These are phyloP conservation scores for Rhizophagus sp. DNA, from an alignment of 192 early-diverging fungal species.

Conservation along the genomic window DNA sequence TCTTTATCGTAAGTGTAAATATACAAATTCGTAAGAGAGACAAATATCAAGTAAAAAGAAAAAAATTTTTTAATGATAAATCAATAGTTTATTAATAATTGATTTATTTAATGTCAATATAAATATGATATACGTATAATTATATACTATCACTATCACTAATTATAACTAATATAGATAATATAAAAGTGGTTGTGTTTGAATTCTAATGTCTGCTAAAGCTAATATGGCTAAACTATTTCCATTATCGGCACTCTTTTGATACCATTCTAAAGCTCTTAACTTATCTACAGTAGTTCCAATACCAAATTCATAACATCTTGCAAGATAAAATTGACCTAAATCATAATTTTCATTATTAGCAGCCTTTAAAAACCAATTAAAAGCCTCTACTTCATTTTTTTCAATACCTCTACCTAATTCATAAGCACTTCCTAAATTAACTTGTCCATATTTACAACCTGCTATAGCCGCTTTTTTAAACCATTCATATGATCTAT, in stretches of 20 bases:
- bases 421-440: neutral
- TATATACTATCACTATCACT: no score
- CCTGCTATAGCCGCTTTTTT: neutral
- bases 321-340: constrained; percentile 60
- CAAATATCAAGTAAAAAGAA: no score
- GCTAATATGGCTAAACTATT: neutral
- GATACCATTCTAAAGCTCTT: neutral
- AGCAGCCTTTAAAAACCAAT: neutral
- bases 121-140: no score
- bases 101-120: no score
- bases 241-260: neutral
- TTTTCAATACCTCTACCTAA: neutral
- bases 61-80: no score
- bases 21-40: no score
- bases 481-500: neutral
- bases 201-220: neutral
- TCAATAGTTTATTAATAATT: no score
- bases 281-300: constrained; percentile 33
- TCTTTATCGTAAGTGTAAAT: no score
- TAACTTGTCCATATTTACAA: neutral
- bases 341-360: neutral
- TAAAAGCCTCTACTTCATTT: neutral
- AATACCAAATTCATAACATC: constrained; percentile 72
- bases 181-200: no score
- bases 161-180: no score